phyloP scores from a whole-genome alignment of 257 asterid genomes.

The Ilex aquifolium region DNA sequence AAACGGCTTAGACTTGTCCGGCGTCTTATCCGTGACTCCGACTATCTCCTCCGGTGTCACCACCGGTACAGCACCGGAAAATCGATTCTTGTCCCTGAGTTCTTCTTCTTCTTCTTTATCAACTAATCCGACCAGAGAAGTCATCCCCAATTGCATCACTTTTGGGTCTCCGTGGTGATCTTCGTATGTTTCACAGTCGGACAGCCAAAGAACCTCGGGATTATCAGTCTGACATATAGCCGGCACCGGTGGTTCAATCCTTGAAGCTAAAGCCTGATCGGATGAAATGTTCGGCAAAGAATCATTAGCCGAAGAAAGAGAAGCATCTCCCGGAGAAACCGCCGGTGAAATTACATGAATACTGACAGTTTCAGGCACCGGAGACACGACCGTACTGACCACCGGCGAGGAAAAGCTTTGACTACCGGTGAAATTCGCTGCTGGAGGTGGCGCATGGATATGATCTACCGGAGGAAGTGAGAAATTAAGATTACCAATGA shows the following conservation, averaged over 20 bases:
- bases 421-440: too few species aligned
- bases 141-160: too few species aligned
- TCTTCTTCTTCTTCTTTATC: neutral
- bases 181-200: neutral
- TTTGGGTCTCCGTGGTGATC: neutral
- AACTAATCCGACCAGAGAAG: neutral
- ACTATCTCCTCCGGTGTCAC: too few species aligned
- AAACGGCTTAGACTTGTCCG: neutral
- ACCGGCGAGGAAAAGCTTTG: too few species aligned
- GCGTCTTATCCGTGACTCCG: constrained; percentile 10
- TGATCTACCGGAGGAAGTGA: too few species aligned
- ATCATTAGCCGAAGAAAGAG: constrained; percentile 9
- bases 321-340: neutral
- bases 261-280: too few species aligned
- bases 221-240: constrained; percentile 18
- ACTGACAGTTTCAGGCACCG: too few species aligned
- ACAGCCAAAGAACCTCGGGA: constrained; percentile 12
- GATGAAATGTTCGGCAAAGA: neutral
- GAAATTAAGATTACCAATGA: neutral
- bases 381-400: too few species aligned
- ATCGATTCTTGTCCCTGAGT: neutral
- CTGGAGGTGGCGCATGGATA: too few species aligned
- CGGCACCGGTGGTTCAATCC: constrained; percentile 5
- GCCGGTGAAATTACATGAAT: neutral
- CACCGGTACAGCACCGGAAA: too few species aligned